phyloP scores from a whole-genome alignment of 139 green algal species.

The Axilococcus clingmanii region DNA sequence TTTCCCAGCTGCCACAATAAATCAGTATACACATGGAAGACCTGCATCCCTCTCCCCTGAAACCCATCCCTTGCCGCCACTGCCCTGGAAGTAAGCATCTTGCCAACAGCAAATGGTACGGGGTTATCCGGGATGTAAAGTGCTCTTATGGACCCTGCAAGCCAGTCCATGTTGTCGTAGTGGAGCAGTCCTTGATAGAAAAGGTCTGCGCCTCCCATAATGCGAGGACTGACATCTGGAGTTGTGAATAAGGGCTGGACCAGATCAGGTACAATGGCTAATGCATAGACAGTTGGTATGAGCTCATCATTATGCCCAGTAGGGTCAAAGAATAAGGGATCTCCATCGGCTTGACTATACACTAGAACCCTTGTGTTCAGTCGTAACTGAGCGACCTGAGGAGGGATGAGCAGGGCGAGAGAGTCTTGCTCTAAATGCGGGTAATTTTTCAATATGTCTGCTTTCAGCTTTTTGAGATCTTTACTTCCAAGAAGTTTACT shows the following conservation, averaged over 20 bases:
- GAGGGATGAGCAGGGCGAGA: slow-evolving; percentile 11
- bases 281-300: slow-evolving; percentile 27
- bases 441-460: slow-evolving; percentile 9
- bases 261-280: slow-evolving; percentile 13
- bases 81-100: slow-evolving; percentile 18
- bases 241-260: slow-evolving; percentile 14
- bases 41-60: slow-evolving; percentile 14
- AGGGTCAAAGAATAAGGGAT: slow-evolving; percentile 29
- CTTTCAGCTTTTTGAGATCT: slow-evolving; percentile 22
- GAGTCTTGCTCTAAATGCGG: slow-evolving; percentile 10
- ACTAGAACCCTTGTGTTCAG: slow-evolving; percentile 15
- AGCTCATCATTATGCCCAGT: slow-evolving; percentile 13
- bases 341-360: slow-evolving; percentile 13
- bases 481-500: slow-evolving; percentile 21
- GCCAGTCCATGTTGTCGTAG: slow-evolving; percentile 14
- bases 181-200: slow-evolving; percentile 26
- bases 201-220: slow-evolving; percentile 23
- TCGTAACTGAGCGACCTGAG: slow-evolving; percentile 16
- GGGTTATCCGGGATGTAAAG: slow-evolving; percentile 21
- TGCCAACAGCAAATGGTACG: slow-evolving; percentile 23
- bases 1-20: slow-evolving; percentile 23
- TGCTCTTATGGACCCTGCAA: slow-evolving; percentile 9
- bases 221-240: slow-evolving; percentile 3
- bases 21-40: slow-evolving; percentile 23
- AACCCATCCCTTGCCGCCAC: slow-evolving; percentile 14